Conservation (phyloP, 257 asterid genomes). For the Solanum virginianum region DNA sequence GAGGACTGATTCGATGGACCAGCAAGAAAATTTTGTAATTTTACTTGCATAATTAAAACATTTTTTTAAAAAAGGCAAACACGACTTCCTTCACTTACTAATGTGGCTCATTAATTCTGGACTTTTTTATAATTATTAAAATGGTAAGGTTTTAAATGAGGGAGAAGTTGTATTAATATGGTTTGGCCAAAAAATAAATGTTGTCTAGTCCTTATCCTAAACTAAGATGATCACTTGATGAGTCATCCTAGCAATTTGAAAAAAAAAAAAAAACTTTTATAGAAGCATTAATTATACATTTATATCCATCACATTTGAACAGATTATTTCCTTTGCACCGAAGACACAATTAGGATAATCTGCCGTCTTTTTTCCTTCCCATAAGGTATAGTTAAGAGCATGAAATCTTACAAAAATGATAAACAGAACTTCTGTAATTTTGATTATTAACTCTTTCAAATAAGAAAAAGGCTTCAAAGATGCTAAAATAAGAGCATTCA, state of each 20-base stretch:
- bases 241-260: neutral
- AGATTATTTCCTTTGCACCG: too few relatives aligned
- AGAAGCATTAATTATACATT: neutral
- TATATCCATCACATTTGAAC: neutral
- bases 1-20: too few relatives aligned
- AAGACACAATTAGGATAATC: too few relatives aligned
- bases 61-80: too few relatives aligned
- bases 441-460: too few relatives aligned
- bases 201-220: neutral
- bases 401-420: too few relatives aligned
- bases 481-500: neutral
- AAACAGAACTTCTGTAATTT: too few relatives aligned
- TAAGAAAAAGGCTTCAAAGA: neutral
- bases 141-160: neutral
- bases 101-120: neutral
- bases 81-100: too few relatives aligned
- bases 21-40: too few relatives aligned
- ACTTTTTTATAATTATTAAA: neutral
- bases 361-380: too few relatives aligned
- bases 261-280: neutral
- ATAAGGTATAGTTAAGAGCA: too few relatives aligned
- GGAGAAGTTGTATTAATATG: neutral
- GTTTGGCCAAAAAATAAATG: neutral
- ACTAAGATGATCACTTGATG: neutral
- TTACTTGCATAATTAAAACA: too few relatives aligned